Percentiles rank a stretch among this genome's conserved stretches.
phyloP scores from a whole-genome alignment of 2,329 filamentous ascomycete species.

The Tolypocladium pustulatum region DNA sequence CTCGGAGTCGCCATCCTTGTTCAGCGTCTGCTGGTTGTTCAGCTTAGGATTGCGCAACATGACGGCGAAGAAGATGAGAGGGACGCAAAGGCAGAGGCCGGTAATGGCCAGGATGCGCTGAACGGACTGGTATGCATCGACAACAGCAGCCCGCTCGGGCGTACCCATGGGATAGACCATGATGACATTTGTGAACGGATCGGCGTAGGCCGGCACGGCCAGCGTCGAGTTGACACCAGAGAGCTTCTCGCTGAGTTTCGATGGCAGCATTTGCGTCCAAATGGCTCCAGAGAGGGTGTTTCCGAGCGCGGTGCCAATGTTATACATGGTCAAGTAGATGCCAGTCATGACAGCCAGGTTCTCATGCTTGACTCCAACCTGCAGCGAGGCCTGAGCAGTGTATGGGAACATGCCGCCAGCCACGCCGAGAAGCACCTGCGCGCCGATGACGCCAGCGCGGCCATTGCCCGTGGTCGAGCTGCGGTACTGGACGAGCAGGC shows the following conservation, averaged over 20 bases:
- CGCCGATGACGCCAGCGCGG: conserved; percentile 43
- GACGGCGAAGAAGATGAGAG: conserved; percentile 33
- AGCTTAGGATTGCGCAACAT: conserved; percentile 34
- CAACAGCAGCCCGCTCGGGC: conserved; percentile 29
- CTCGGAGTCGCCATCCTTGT: conserved; percentile 15
- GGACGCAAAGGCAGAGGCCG: conserved; percentile 37
- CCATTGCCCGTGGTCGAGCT: conserved; percentile 30
- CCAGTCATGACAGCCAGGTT: conserved; percentile 27
- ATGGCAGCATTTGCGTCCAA: conserved; percentile 29
- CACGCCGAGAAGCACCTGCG: conserved; percentile 45
- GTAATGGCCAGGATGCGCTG: conserved; percentile 37
- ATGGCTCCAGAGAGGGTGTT: conserved; percentile 29
- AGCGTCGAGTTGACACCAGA: conserved; percentile 22
- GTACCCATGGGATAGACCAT: conserved; percentile 29
- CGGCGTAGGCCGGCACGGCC: conserved; percentile 23
- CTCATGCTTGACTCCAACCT: conserved; percentile 23
- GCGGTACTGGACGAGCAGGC: conserved; percentile 43
- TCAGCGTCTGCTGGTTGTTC: conserved; percentile 33
- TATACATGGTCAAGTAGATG: conserved; percentile 28
- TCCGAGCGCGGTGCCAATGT: conserved; percentile 29
- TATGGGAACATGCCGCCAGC: conserved; percentile 46
- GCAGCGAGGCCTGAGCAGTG: conserved; percentile 27
- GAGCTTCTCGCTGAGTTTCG: conserved; percentile 18
- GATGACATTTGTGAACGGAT: conserved; percentile 25
- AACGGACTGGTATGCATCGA: conserved; percentile 33